These are phyloP conservation scores for Ophiostoma triangulosporum DNA, from an alignment of 2,329 filamentous ascomycete species.

Conservation along the genomic window DNA sequence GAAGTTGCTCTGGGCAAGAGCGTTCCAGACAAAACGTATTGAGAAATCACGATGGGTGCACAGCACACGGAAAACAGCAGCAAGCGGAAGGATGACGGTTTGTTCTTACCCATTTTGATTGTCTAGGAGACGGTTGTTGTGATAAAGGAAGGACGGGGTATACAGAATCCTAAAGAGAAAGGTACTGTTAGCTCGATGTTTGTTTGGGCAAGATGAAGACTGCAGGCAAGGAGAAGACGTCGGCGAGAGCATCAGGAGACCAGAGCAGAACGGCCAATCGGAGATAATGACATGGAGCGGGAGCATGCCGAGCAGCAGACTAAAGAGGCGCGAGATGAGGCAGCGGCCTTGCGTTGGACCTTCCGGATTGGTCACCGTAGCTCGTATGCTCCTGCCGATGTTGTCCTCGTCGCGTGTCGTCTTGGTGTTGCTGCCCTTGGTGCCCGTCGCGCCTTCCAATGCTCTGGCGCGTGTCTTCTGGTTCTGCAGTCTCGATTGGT, in stretches of 20 bases:
- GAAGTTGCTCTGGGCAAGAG: neutral
- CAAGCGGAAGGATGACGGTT: conserved; percentile 6
- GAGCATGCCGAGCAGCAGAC: too few relatives aligned
- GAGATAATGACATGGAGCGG: too few relatives aligned
- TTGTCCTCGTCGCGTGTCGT: neutral
- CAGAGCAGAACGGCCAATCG: too few relatives aligned
- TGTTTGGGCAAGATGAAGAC: neutral
- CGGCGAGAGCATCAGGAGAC: too few relatives aligned
- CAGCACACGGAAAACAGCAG: neutral
- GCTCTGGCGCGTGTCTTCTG: neutral
- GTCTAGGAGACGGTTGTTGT: neutral
- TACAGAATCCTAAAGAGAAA: conserved; percentile 2
- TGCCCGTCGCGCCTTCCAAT: neutral
- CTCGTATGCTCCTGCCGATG: neutral
- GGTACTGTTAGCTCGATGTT: conserved; percentile 1
- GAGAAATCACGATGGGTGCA: neutral
- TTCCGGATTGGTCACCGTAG: neutral
- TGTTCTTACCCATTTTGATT: conserved; percentile 34
- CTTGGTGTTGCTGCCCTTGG: neutral
- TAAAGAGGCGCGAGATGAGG: neutral
- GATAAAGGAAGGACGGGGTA: conserved; percentile 11
- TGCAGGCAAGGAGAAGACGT: neutral
- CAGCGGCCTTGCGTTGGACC: neutral
- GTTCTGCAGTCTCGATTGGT: neutral
- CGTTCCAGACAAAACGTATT: neutral